These are phyloP conservation scores for Piloderma croceum DNA, from an alignment of 768 basidiomycete species.

Conservation along the genomic window DNA sequence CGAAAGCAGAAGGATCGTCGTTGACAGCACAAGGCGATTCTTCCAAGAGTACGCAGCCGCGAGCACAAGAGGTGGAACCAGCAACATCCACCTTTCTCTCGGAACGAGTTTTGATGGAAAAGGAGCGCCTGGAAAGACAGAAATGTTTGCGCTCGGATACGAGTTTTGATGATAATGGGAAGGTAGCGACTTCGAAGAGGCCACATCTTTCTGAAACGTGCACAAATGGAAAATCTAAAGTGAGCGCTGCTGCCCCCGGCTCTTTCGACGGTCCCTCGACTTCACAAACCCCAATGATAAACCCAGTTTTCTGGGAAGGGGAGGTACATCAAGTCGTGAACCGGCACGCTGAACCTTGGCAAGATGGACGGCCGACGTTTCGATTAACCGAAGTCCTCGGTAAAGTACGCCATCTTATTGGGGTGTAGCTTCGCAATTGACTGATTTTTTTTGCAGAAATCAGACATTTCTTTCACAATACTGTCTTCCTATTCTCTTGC, in stretches of 20 bases:
- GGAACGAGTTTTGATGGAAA: slow-evolving; percentile 75
- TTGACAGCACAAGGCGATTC: no score
- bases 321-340: slow-evolving; percentile 76
- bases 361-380: slow-evolving; percentile 61
- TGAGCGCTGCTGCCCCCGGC: no score
- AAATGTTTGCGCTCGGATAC: slow-evolving; percentile 44
- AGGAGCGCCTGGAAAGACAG: slow-evolving; percentile 67
- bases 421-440: not conserved
- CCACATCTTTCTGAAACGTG: no score
- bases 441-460: slow-evolving; percentile 39
- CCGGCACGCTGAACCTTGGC: slow-evolving; percentile 47
- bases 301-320: slow-evolving; percentile 70
- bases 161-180: slow-evolving; percentile 24
- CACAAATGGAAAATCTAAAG: no score
- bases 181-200: slow-evolving; percentile 47
- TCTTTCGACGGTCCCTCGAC: no score
- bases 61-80: slow-evolving; percentile 1
- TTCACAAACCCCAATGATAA: no score
- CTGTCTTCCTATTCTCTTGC: slow-evolving; percentile 69
- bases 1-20: slow-evolving; percentile 27
- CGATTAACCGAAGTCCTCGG: slow-evolving; percentile 68
- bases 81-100: slow-evolving; percentile 41
- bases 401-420: slow-evolving; percentile 58
- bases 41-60: no score
- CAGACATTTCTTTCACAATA: slow-evolving; percentile 69